A percentile compares a stretch with the other conserved stretches of the same genome.
These are phyloP conservation scores for Mangifera indica DNA, from an alignment of 345 rosid species.

Conservation along the genomic window DNA sequence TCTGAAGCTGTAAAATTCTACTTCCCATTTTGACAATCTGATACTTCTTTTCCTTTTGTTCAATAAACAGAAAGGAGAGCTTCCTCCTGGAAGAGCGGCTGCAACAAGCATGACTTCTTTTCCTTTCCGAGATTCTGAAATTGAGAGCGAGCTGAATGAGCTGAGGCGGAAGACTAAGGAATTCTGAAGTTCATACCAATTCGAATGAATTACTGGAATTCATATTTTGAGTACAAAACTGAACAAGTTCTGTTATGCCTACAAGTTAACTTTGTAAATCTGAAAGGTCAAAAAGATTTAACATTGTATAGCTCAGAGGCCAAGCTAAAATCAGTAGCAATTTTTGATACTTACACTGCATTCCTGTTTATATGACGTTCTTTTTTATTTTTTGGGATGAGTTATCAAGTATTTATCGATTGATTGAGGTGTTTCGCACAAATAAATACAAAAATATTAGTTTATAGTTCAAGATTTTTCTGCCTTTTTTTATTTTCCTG, in stretches of 20 bases:
- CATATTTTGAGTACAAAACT: not conserved
- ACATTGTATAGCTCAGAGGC: slow-evolving; percentile 19
- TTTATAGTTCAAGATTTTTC: too few relatives aligned
- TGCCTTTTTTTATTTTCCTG: too few relatives aligned
- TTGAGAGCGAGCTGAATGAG: slow-evolving; percentile 70
- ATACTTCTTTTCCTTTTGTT: not conserved
- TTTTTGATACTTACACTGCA: not conserved
- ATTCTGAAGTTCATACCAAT: slow-evolving; percentile 16
- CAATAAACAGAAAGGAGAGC: slow-evolving; percentile 59
- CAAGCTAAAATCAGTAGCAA: slow-evolving; percentile 1
- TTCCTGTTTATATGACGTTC: not conserved
- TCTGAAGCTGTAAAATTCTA: not conserved
- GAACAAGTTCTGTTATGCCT: slow-evolving; percentile 4
- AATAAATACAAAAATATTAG: too few relatives aligned
- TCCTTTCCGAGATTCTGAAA: slow-evolving; percentile 51
- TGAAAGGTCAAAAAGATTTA: slow-evolving; percentile 13
- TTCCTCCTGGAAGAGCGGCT: slow-evolving; percentile 61
- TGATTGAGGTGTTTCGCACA: too few relatives aligned
- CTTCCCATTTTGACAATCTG: not conserved
- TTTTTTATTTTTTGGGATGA: too few relatives aligned
- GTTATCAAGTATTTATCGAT: too few relatives aligned
- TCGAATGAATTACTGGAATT: not conserved
- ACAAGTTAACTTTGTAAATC: slow-evolving; percentile 4
- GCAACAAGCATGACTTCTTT: slow-evolving; percentile 32
- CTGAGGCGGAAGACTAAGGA: slow-evolving; percentile 54